Evolutionary conservation across 2,329 filamentous ascomycete genomes (phyloP), one percentile per base, ranked within the genome.

Genomic region (Aspergillus hortae): DNA sequence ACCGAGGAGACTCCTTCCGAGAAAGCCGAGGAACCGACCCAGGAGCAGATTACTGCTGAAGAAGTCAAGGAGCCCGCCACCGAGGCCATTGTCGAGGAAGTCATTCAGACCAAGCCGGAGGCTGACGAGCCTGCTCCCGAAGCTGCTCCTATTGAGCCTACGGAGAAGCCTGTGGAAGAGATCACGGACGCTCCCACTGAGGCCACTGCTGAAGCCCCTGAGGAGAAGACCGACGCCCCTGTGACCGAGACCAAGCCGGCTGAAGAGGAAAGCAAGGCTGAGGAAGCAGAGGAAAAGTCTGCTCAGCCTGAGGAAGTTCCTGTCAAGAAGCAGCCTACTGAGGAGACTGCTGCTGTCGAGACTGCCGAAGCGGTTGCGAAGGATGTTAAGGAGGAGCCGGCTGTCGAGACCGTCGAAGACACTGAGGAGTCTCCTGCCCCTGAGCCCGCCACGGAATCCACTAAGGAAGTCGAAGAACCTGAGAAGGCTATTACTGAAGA

Each of bases 1-100:
- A 44, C 32, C 9, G 46, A 58, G 32, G 59, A 55, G 44, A 36
- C 56, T 12, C 44, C 44, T 3, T 36, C 36, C n/a, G 47, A 56
- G 25, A 50, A 57, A 46, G 19, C 51, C 19, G 44, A 55, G 25
- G 47, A 42, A 25, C 21, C 36, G 10, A 40, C 38, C 12, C 45
- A 53, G 33, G 36, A 54, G 32, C 27, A 56, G 19, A 6, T 44
- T 23, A 36, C 41, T 21, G 17, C 44, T 25, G 49, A 51, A 33
- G 50, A 32, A 10, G 33, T 38, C 12, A 36, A 50, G 12, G 46
- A 48, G 46, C 15, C 36, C 36, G 7, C 35, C 10, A 12, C 33
- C 10, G 33, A 35, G 33, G 33, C 33, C 33, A 35, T 1, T 12
- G 33, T 35, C 11, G 33, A 35, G 33, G 33, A 35, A n/a, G 23